Percentiles rank a stretch among this genome's conserved stretches.
Conservation (phyloP, 2,329 filamentous ascomycete species). For the Aureobasidium sp. region DNA sequence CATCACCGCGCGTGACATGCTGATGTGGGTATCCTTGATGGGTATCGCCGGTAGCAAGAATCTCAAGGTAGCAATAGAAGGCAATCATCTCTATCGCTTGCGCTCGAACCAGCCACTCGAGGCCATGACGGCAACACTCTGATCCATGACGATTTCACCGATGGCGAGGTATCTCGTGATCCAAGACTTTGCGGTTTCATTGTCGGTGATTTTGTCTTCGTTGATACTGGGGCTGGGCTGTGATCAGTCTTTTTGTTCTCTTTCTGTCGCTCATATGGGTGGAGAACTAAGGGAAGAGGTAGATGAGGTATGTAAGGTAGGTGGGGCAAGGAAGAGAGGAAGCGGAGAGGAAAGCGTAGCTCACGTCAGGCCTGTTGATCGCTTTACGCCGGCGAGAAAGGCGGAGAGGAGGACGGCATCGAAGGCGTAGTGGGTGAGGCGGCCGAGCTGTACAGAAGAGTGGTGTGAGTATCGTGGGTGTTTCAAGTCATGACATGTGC, state of each 20-base stretch:
- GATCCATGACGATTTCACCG: slow-evolving; percentile 97
- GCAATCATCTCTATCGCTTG: slow-evolving; percentile 51
- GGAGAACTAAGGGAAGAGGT: background rate
- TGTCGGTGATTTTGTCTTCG: slow-evolving; percentile 73
- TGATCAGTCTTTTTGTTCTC: background rate
- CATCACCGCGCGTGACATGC: background rate
- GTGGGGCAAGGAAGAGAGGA: background rate
- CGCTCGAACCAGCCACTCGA: slow-evolving; percentile 88
- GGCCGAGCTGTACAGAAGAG: slow-evolving; percentile 68
- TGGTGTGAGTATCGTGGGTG: slow-evolving; percentile 23
- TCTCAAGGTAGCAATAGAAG: too few species aligned
- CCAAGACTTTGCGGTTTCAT: slow-evolving; percentile 48
- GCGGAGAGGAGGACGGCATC: slow-evolving; percentile 93
- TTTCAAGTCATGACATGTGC: slow-evolving; percentile 56
- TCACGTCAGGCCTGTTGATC: slow-evolving; percentile 96
- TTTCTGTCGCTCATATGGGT: background rate
- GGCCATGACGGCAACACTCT: slow-evolving; percentile 85
- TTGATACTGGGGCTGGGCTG: slow-evolving; percentile 67
- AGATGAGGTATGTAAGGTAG: background rate
- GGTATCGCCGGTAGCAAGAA: too few species aligned
- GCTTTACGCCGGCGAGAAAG: slow-evolving; percentile 93
- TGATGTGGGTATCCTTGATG: background rate
- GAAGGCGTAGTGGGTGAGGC: slow-evolving; percentile 89
- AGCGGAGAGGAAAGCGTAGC: slow-evolving; percentile 33
- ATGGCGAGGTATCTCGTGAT: slow-evolving; percentile 89